Evolutionary conservation across 805 yeast genomes (phyloP).

Genomic region (Metschnikowia anglica): DNA sequence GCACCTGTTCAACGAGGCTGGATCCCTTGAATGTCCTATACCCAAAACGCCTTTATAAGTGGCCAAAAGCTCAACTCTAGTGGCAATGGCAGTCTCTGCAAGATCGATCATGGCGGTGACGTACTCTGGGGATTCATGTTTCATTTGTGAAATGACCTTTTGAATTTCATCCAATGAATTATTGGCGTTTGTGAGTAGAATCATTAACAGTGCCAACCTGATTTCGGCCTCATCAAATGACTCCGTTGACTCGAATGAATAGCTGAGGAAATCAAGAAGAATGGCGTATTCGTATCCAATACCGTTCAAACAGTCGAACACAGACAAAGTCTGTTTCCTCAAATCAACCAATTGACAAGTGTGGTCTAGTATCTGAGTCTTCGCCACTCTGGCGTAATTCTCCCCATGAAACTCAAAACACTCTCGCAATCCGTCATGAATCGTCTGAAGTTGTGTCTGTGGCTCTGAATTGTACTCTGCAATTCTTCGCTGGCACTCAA

Average conservation of each 20-base stretch:
- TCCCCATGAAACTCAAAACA: background rate
- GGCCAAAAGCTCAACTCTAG: background rate
- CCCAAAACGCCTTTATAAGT: background rate
- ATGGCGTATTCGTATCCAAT: slow-evolving; percentile 3
- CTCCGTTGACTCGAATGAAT: background rate
- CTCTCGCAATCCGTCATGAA: background rate
- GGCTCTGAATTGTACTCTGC: background rate
- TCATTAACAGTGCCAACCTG: background rate
- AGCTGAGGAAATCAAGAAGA: slow-evolving; percentile 1
- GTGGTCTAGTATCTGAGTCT: slow-evolving; percentile 1
- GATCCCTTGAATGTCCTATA: background rate
- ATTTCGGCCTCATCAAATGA: background rate
- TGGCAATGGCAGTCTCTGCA: background rate
- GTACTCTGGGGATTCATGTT: background rate
- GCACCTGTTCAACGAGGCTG: background rate
- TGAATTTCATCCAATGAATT: background rate
- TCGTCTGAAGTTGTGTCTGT: background rate
- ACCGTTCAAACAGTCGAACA: background rate
- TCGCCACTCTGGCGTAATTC: background rate
- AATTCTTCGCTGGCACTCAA: background rate
- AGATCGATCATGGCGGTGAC: background rate
- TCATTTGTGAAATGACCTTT: background rate
- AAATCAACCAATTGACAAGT: background rate
- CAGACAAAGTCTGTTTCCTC: background rate
- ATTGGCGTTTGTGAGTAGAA: background rate